Conservation (phyloP, 73 alveolate genomes). For the Paramecium primaurelia region DNA sequence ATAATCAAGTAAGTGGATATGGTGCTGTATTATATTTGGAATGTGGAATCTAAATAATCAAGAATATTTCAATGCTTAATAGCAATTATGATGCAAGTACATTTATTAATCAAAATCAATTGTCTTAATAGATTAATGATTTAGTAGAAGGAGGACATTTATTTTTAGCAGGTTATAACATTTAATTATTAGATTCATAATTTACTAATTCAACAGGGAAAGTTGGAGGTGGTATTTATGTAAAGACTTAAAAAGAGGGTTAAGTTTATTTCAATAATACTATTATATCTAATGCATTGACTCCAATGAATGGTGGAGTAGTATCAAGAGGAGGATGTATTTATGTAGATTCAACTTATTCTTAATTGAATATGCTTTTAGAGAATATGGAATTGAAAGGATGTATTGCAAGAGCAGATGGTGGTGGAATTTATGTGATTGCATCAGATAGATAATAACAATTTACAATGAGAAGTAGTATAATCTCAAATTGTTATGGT, state of each 20-base stretch:
- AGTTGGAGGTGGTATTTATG: not conserved
- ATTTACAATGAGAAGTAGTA: not conserved
- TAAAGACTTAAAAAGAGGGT: not conserved
- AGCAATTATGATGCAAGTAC: not conserved
- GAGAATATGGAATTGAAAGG: not conserved
- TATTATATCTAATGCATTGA: not conserved
- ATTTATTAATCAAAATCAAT: not conserved
- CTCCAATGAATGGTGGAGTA: slow-evolving; percentile 40
- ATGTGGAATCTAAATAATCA: not conserved
- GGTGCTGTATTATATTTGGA: slow-evolving; percentile 21
- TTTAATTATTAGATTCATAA: not conserved
- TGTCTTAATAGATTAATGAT: not conserved
- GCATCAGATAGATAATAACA: not conserved
- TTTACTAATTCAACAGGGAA: slow-evolving; percentile 25
- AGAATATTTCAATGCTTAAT: not conserved
- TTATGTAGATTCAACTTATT: not conserved
- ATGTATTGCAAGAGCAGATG: slow-evolving; percentile 35
- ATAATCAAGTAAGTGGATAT: slow-evolving; percentile 11
- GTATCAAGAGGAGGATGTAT: slow-evolving; percentile 30
- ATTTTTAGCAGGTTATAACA: not conserved
- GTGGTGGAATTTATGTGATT: slow-evolving; percentile 4
- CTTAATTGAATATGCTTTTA: not conserved
- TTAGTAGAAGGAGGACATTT: slow-evolving; percentile 18
- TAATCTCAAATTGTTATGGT: slow-evolving; percentile 18
- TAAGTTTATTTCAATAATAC: not conserved